Evolutionary conservation across 345 rosid genomes (phyloP), one percentile per base, ranked within the genome.

Genomic region (Rhodamnia argentea): DNA sequence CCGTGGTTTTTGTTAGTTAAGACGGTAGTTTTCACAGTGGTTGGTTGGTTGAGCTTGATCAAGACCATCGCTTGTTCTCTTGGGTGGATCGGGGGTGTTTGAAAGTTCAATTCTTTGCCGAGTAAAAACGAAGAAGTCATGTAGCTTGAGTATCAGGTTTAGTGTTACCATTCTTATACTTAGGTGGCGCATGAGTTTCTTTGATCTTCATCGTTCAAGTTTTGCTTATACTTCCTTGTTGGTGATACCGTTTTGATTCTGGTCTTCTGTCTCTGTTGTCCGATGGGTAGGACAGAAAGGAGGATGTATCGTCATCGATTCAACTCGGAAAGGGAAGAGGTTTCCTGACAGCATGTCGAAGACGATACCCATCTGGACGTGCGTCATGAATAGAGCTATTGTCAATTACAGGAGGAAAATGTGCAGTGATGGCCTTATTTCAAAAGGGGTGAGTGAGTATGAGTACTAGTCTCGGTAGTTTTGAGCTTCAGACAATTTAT

Each of bases 311-410:
- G 89, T 97, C 40, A 88, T 96, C 44, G 98, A 97, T 92, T 94
- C 99, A 0, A 97, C 98, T 15, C 91, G 98, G 60, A 95, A 88
- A 91, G 98, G 99, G 86, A 97, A 97, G 94, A 89, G 94, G 29
- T 97, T 97, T 92, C 98, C 98, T 0, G 99, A 97, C 88, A 95
- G 99, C 86, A 96, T 97, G 97, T 97, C 99, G 3, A 97, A 96
- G 89, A 97, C 99, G 1, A 95, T 97, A 87, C 99, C 98, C 13
- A 96, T 97, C 82, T 97, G 98, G 98, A 88, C 96, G 2, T 97
- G 98, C 60, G 94, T 97, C 54, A 85, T 96, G 92, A 97, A 97
- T 85, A 92, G 96, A 16, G 90, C 96, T 11, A 87, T 97, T 85
- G 86, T 27, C 84, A 90, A 92, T 60, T 86, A 90, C 81, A 51